Conservation (phyloP, 2,329 filamentous ascomycete species). For the Hymenoscyphus albidus region DNA sequence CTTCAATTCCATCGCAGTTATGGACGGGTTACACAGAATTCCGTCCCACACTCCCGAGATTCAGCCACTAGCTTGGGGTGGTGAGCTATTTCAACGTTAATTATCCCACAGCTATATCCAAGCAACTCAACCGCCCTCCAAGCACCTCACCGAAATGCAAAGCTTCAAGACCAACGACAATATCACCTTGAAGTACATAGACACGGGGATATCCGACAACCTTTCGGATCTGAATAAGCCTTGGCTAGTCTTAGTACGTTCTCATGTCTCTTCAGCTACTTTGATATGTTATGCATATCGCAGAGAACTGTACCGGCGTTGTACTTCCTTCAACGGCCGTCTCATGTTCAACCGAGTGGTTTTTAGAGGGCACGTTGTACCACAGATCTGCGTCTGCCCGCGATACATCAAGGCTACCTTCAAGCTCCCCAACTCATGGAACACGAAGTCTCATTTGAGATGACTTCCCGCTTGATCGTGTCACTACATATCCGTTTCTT, state of each 20-base stretch:
- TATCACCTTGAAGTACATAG: slow-evolving; percentile 25
- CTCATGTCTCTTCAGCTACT: neutral
- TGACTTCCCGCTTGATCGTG: neutral
- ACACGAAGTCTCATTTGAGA: neutral
- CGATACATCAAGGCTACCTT: neutral
- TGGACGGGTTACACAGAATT: too few relatives aligned
- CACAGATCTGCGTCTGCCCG: neutral
- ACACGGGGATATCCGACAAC: slow-evolving; percentile 19
- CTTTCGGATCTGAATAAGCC: slow-evolving; percentile 12
- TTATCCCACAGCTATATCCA: neutral
- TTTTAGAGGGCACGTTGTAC: neutral
- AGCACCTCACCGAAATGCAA: slow-evolving; percentile 14
- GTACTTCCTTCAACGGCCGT: neutral
- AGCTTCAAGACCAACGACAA: slow-evolving; percentile 26
- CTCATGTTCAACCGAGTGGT: neutral
- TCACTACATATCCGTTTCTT: neutral
- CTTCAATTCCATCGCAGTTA: too few relatives aligned
- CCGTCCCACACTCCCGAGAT: too few relatives aligned
- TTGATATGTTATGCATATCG: slow-evolving; percentile 3
- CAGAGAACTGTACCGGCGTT: neutral
- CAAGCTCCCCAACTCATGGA: neutral
- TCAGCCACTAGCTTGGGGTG: too few relatives aligned
- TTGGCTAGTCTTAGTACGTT: slow-evolving; percentile 27
- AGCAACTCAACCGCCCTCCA: neutral
- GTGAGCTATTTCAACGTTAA: neutral